phyloP scores from a whole-genome alignment of 495 filamentous ascomycete species.

The Cudoniella acicularis region DNA sequence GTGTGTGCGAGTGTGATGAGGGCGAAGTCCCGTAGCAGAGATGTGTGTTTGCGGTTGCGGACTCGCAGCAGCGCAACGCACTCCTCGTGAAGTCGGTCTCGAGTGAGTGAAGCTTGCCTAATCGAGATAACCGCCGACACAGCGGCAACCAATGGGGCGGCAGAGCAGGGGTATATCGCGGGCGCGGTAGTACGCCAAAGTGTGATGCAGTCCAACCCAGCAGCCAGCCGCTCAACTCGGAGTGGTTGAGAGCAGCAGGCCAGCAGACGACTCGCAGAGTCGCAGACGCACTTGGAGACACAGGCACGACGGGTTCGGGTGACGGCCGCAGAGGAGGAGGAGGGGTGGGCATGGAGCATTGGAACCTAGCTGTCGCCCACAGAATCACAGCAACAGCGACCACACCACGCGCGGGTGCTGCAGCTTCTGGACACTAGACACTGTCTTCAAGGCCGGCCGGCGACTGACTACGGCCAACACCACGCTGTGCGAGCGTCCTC shows the following conservation, averaged over 20 bases:
- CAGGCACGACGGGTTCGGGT: not conserved
- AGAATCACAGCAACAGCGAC: no score
- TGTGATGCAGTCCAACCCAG: constrained; percentile 26
- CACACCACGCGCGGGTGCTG: no score
- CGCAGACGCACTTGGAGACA: not conserved
- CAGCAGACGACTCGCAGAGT: no score
- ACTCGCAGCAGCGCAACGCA: not conserved
- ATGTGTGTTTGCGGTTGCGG: not conserved
- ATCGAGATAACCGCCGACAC: constrained; percentile 26
- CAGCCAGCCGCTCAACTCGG: constrained; percentile 27
- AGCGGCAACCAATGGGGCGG: constrained; percentile 19
- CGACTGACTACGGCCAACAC: not conserved
- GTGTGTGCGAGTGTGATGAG: not conserved
- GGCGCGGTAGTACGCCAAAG: constrained; percentile 24
- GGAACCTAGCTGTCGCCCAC: no score
- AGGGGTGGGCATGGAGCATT: no score
- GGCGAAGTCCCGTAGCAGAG: not conserved
- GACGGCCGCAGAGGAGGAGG: not conserved
- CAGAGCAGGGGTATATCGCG: constrained; percentile 17
- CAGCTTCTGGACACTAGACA: constrained; percentile 11
- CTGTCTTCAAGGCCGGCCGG: not conserved
- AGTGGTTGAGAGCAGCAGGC: not conserved
- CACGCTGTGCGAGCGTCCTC: not conserved
- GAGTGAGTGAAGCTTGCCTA: constrained; percentile 20
- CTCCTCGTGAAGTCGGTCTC: constrained; percentile 11